phyloP scores from a whole-genome alignment of 192 early-diverging fungal genomes.

The Podila minutissima region DNA sequence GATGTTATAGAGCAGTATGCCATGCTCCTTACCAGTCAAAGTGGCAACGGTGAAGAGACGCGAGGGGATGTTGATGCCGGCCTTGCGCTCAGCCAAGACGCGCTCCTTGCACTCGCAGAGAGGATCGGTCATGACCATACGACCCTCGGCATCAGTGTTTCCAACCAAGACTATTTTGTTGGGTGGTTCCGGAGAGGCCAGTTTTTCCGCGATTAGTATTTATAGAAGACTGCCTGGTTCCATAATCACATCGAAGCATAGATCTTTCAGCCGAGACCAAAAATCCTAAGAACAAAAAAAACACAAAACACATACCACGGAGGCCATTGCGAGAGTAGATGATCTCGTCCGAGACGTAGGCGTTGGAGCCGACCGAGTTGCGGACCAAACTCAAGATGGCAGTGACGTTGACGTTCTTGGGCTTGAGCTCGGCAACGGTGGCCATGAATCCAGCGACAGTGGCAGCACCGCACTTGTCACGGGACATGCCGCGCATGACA shows the following conservation, averaged over 20 bases:
- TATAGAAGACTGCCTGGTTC: too few species aligned
- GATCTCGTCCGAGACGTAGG: conserved; percentile 87
- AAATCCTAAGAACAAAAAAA: not conserved
- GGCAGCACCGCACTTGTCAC: conserved; percentile 92
- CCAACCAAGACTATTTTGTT: conserved; percentile 69
- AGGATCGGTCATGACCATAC: conserved; percentile 88
- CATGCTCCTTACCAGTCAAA: conserved; percentile 66
- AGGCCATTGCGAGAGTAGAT: conserved; percentile 79
- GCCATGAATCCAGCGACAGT: conserved; percentile 84
- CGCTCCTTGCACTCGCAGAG: conserved; percentile 79
- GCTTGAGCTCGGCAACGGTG: conserved; percentile 71
- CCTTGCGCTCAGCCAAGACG: conserved; percentile 67
- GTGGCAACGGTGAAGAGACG: conserved; percentile 87
- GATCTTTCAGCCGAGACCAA: conserved; percentile 7
- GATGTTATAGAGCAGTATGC: too few species aligned
- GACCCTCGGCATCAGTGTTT: conserved; percentile 93
- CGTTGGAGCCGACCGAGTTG: conserved; percentile 84
- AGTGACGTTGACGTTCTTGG: conserved; percentile 73
- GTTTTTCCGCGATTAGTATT: not conserved
- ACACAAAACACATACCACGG: conserved; percentile 55
- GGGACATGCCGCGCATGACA: conserved; percentile 87
- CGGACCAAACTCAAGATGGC: conserved; percentile 82
- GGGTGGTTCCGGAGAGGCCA: not conserved
- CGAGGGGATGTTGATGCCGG: conserved; percentile 49
- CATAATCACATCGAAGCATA: not conserved